Base-by-base conservation (phyloP, 768 basidiomycete genomes). In the Lactarius vividus region DNA sequence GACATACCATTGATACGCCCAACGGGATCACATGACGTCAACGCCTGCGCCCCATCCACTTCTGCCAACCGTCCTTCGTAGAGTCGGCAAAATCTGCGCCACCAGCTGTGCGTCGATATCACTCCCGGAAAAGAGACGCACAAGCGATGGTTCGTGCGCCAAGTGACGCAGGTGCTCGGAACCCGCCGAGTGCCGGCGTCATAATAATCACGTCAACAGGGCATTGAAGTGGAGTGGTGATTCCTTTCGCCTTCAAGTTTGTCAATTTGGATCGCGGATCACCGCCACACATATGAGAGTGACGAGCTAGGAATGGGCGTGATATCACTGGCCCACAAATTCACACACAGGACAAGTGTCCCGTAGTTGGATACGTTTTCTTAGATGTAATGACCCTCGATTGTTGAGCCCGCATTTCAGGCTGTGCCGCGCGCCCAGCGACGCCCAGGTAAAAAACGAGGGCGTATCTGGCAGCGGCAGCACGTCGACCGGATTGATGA, bases 121-220 rank as follows among this genome's bases (percentile, higher is more conserved):
- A 8, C 95, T 80, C 76, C 98, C 98, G 42, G 81, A 77, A 37
- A 37, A 80, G 79, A 15, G 92, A 89, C 35, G 92, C 93, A 0
- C 95, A 95, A 1, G 94, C 96, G 71, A 98, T 97, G 20, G 98
- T 95, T 71, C 85, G 93, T 44, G 92, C 94, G 33, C 94, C 96
- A 54, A 97, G 81, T 5, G 84, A 94, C 94, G 64, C 20, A 9
- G 84, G 94, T 94, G 64, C n/a, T 8, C 18, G 46, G 29, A 28
- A 57, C 44, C 64, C 15, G 58, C 40, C 44, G 49, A 23, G 23
- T 40, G 15, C 13, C 37, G 37, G 15, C 37, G 15, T 39, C 37
- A 39, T 5, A 15, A 23, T 16, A 33, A 26, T 46, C 42, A 46
- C 57, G 37, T 52, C 7, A 29, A 35, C 26, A 62, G 28, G 42